Evolutionary conservation across 1,284 basidiomycete genomes (phyloP).

Genomic region (Coniferiporia weirii): DNA sequence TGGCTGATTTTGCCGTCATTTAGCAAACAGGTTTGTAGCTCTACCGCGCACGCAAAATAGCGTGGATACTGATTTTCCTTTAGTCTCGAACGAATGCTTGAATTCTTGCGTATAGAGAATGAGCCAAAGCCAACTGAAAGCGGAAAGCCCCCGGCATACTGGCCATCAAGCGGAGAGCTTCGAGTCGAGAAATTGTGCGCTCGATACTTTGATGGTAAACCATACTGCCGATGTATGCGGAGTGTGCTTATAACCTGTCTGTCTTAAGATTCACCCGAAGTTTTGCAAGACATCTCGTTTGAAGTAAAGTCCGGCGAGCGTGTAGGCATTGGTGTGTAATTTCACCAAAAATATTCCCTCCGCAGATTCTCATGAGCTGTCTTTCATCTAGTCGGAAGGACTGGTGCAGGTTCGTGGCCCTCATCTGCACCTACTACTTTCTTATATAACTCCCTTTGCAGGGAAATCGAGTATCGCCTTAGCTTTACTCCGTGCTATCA

Average conservation of each 20-base stretch:
- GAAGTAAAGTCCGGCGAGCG: constrained; percentile 37
- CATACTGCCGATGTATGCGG: neutral
- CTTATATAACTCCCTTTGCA: neutral
- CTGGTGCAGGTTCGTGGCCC: constrained; percentile 32
- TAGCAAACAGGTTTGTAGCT: constrained; percentile 16
- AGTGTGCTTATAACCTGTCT: neutral
- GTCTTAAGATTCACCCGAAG: constrained; percentile 27
- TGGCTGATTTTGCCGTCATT: neutral
- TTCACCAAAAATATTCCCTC: neutral
- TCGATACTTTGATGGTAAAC: constrained; percentile 21
- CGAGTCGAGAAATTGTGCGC: constrained; percentile 29
- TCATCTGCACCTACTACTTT: neutral
- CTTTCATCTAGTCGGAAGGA: constrained; percentile 29
- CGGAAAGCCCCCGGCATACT: constrained; percentile 31
- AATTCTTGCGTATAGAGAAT: constrained; percentile 38
- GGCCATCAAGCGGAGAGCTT: constrained; percentile 40
- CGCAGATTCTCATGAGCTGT: neutral
- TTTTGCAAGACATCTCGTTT: constrained; percentile 36
- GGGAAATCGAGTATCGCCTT: constrained; percentile 34
- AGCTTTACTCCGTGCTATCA: constrained; percentile 38
- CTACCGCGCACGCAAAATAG: neutral
- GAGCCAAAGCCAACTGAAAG: constrained; percentile 29
- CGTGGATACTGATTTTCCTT: neutral
- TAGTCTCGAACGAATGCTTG: constrained; percentile 38
- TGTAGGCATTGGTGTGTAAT: constrained; percentile 35